These are phyloP conservation scores for Chiua virens DNA, from an alignment of 768 basidiomycete species.

Conservation along the genomic window DNA sequence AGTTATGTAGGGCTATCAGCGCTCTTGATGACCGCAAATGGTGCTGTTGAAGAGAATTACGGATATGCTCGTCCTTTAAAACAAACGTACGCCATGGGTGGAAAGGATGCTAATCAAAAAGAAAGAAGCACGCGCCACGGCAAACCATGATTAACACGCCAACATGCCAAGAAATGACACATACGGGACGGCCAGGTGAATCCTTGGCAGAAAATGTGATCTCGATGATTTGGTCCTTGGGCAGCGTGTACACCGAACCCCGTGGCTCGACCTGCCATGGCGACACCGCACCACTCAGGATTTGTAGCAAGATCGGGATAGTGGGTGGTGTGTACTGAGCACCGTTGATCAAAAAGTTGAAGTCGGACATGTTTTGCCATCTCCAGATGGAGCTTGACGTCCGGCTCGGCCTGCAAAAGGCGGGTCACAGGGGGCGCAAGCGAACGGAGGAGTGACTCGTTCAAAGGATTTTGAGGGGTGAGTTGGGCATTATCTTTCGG, in stretches of 20 bases:
- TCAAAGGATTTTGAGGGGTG: slow-evolving; percentile 5
- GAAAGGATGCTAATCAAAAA: slow-evolving; percentile 16
- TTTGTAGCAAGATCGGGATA: slow-evolving; percentile 16
- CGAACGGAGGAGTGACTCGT: slow-evolving; percentile 18
- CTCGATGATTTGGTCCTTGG: slow-evolving; percentile 14
- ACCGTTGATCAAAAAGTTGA: slow-evolving; percentile 14
- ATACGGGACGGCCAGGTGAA: slow-evolving; percentile 29
- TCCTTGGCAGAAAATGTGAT: slow-evolving; percentile 13
- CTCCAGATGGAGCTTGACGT: slow-evolving; percentile 16
- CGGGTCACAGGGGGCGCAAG: slow-evolving; percentile 8
- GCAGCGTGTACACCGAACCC: slow-evolving; percentile 14
- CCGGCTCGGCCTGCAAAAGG: slow-evolving; percentile 13
- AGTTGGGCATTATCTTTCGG: slow-evolving; percentile 4
- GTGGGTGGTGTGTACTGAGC: slow-evolving; percentile 14
- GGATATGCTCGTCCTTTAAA: too few species aligned
- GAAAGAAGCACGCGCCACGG: too few species aligned
- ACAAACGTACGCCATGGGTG: slow-evolving; percentile 19
- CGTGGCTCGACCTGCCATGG: slow-evolving; percentile 9
- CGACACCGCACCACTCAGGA: slow-evolving; percentile 18
- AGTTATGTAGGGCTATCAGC: slow-evolving; percentile 38
- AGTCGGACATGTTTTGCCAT: slow-evolving; percentile 11
- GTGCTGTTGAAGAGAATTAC: slow-evolving; percentile 28
- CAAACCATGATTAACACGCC: too few species aligned
- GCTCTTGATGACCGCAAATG: slow-evolving; percentile 41
- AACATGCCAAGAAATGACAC: slow-evolving; percentile 6